A percentile compares a stretch with the other conserved stretches of the same genome.
These are phyloP conservation scores for Beauveria brongniartii DNA, from an alignment of 2,329 filamentous ascomycete species.

Conservation along the genomic window DNA sequence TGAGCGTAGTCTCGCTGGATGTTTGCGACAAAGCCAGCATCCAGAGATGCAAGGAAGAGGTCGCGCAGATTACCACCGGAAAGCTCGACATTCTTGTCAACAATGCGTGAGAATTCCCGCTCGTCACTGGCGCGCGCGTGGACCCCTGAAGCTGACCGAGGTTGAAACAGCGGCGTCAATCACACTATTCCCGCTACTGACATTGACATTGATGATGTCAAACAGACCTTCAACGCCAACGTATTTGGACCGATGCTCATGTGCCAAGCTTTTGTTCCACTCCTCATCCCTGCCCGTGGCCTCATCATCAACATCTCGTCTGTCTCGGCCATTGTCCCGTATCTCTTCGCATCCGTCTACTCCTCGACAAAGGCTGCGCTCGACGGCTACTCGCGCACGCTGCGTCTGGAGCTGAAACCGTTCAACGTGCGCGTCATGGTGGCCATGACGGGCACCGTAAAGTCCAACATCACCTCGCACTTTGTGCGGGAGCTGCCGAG, in stretches of 20 bases:
- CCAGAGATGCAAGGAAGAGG: slow-evolving; percentile 36
- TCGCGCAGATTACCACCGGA: slow-evolving; percentile 40
- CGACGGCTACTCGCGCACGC: slow-evolving; percentile 42
- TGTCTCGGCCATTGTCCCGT: slow-evolving; percentile 41
- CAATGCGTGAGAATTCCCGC: slow-evolving; percentile 37
- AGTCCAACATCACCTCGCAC: slow-evolving; percentile 40
- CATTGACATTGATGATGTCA: slow-evolving; percentile 43
- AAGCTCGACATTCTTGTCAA: slow-evolving; percentile 51
- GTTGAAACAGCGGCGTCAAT: slow-evolving; percentile 24
- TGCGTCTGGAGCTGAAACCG: slow-evolving; percentile 45
- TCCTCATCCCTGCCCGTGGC: slow-evolving; percentile 41
- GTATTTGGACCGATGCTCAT: slow-evolving; percentile 51
- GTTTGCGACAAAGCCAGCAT: slow-evolving; percentile 46
- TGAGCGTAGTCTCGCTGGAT: slow-evolving; percentile 44
- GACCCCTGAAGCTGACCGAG: not conserved
- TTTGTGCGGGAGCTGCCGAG: slow-evolving; percentile 33
- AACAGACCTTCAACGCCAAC: slow-evolving; percentile 47
- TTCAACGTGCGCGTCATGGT: slow-evolving; percentile 51
- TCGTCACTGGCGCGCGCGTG: not conserved
- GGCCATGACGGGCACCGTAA: slow-evolving; percentile 45
- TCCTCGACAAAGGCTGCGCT: slow-evolving; percentile 47
- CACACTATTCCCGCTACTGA: slow-evolving; percentile 45
- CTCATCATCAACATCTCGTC: slow-evolving; percentile 50
- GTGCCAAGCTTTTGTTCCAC: slow-evolving; percentile 40
- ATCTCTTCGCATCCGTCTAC: slow-evolving; percentile 46